Evolutionary conservation across 371 early-diverging fungal species (phyloP), one percentile per base, ranked within the genome.

Genomic region (Actinomortierella wolfii): DNA sequence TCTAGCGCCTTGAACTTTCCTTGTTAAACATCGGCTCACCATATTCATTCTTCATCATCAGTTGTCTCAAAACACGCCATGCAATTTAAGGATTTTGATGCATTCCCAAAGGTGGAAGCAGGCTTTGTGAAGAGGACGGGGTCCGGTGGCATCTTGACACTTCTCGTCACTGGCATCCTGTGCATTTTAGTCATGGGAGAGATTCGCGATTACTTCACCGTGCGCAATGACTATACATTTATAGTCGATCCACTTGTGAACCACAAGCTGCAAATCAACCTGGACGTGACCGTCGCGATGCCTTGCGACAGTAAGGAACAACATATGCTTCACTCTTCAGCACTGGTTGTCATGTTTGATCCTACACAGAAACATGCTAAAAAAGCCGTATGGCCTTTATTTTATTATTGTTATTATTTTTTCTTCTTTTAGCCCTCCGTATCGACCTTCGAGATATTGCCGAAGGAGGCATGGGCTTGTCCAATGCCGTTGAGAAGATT

Each of bases 261-360:
- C 57, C 82, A 85, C 15, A 73, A 67, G n/a, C 74, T 96, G 64
- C 89, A 87, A 67, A 87, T 97, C 25, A 94, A 94, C 74, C 69
- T 96, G 50, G 97, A 93, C 64, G 47, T 94, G 23, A 91, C 92
- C 0, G 81, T 97, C n/a, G 94, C 94, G 6, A 95, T 92, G 92
- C 87, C 88, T 11, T 97, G 97, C 78, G 76, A 81, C 42, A 78
- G 92, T 90, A 81, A 76, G 70, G 24, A 34, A 20, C 21, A 11
- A 39, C 9, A 43, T n/a, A 15, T 40, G n/a, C 41, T 8, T 21
- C 42, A 20, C 15, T 56, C 11, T n/a, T n/a, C n/a, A n/a, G n/a
- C n/a, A n/a, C n/a, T n/a, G n/a, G n/a, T n/a, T n/a, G n/a, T n/a
- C n/a, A n/a, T n/a, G n/a, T n/a, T n/a, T n/a, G n/a, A n/a, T n/a